Evolutionary conservation across 75 land plant species (phyloP).

Genomic region (Azolla pinnata): DNA sequence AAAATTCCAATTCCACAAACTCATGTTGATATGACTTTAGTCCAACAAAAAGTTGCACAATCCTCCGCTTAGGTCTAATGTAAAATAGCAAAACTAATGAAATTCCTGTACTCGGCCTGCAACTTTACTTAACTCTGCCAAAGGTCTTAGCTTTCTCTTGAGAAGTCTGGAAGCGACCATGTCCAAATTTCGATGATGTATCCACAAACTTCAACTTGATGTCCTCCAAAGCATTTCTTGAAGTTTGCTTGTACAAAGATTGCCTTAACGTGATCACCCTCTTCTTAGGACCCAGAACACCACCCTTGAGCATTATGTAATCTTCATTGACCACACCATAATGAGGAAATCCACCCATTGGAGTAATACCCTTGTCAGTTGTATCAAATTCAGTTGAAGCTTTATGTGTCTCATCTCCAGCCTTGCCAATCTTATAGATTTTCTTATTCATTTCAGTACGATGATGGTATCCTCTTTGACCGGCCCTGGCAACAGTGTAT

Average conservation of each 20-base stretch:
- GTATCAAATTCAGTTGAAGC: constrained; percentile 68
- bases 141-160: constrained; percentile 45
- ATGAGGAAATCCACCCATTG: constrained; percentile 80
- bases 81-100: no score
- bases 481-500: constrained; percentile 39
- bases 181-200: constrained; percentile 53
- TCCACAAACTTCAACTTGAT: constrained; percentile 57
- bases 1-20: no score
- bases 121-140: constrained; percentile 27
- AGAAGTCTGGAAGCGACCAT: constrained; percentile 50
- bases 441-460: constrained; percentile 93
- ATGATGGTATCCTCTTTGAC: constrained; percentile 39
- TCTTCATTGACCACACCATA: constrained; percentile 70
- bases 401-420: constrained; percentile 47
- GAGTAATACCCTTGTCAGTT: constrained; percentile 79
- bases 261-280: constrained; percentile 48
- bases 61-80: no score
- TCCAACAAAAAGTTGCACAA: no score
- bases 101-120: no score
- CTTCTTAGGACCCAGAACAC: constrained; percentile 49
- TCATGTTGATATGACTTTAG: no score
- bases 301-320: constrained; percentile 64
- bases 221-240: constrained; percentile 43
- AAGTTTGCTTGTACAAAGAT: constrained; percentile 41
- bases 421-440: constrained; percentile 70